Conservation (phyloP, 2,329 filamentous ascomycete species). For the Venturia carpophila region DNA sequence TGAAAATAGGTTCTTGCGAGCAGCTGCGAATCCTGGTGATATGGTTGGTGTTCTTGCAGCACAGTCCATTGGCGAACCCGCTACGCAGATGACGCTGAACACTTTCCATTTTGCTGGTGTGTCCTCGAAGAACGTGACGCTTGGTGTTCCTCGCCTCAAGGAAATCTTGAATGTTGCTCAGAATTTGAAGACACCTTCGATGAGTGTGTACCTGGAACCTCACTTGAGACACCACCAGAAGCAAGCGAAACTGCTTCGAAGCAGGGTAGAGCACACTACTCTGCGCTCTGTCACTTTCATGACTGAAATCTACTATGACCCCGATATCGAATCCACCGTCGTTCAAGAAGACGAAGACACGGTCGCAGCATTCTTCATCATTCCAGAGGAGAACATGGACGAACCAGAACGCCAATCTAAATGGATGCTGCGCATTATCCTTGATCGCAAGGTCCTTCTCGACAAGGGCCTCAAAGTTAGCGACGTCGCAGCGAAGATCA, state of each 20-base stretch:
- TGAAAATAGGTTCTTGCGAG: constrained; percentile 77
- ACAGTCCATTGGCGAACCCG: constrained; percentile 96
- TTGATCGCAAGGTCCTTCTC: constrained; percentile 88
- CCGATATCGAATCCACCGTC: constrained; percentile 74
- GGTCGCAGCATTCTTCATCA: constrained; percentile 93
- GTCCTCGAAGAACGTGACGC: constrained; percentile 97
- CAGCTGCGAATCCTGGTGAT: constrained; percentile 84
- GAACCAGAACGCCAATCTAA: constrained; percentile 65
- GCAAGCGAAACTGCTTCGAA: constrained; percentile 76
- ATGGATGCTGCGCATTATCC: constrained; percentile 88
- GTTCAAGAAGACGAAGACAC: constrained; percentile 87
- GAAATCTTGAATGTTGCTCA: constrained; percentile 97
- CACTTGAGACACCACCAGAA: constrained; percentile 59
- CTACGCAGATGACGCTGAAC: constrained; percentile 98
- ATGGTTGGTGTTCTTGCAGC: constrained; percentile 98
- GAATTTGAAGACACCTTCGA: constrained; percentile 97
- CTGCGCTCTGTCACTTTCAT: constrained; percentile 83
- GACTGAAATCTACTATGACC: constrained; percentile 97
- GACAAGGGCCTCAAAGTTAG: constrained; percentile 90
- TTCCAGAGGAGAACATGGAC: constrained; percentile 71
- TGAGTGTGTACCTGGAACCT: constrained; percentile 78
- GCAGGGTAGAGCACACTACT: constrained; percentile 87
- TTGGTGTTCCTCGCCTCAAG: constrained; percentile 97
- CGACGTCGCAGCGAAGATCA: constrained; percentile 83
- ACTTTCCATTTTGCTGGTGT: constrained; percentile 99